Conservation (phyloP, 148 eudicot genomes). For the Polygonum aviculare region DNA sequence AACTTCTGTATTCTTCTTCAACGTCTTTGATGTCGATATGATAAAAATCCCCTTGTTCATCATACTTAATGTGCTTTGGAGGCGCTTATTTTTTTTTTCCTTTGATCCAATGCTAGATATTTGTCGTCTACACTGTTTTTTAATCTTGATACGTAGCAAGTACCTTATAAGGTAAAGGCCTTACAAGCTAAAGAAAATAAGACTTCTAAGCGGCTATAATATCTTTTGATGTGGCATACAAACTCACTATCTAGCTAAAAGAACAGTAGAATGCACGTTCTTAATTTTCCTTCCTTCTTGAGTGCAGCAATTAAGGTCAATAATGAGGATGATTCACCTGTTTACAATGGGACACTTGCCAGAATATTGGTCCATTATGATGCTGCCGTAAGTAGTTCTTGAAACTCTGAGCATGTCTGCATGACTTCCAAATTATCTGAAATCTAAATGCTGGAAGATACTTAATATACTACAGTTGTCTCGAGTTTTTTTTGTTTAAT, state of each 20-base stretch:
- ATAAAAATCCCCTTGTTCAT: not conserved
- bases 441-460: not conserved
- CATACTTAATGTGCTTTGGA: not conserved
- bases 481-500: not conserved
- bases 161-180: not conserved
- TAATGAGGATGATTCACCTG: slow-evolving; percentile 22
- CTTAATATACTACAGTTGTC: not conserved
- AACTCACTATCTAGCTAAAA: not conserved
- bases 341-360: slow-evolving; percentile 69
- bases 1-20: not conserved
- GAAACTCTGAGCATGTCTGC: not conserved
- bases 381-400: slow-evolving; percentile 61
- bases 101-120: not conserved
- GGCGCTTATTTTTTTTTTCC: not conserved
- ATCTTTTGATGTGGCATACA: not conserved
- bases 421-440: not conserved
- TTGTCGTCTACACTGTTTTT: not conserved
- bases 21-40: not conserved
- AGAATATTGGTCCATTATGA: slow-evolving; percentile 72
- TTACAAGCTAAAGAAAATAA: not conserved
- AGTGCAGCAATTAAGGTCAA: slow-evolving; percentile 26
- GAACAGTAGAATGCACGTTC: not conserved
- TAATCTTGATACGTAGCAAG: not conserved
- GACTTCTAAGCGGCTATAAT: not conserved
- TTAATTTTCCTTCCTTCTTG: slow-evolving; percentile 3